phyloP scores from a whole-genome alignment of 2,329 filamentous ascomycete species.

The Pyrenochaeta sp. region DNA sequence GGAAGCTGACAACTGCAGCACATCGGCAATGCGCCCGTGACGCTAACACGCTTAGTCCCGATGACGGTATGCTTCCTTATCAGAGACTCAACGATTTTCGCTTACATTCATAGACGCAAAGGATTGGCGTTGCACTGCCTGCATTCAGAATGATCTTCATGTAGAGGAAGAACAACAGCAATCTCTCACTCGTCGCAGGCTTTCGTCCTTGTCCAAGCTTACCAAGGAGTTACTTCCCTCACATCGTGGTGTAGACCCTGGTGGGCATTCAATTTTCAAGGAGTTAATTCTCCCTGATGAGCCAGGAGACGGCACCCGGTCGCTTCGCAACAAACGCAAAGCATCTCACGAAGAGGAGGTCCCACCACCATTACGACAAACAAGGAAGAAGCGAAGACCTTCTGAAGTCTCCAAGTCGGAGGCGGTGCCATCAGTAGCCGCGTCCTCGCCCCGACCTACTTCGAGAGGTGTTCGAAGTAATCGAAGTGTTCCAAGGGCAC shows the following conservation, averaged over 20 bases:
- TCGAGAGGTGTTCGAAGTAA: conserved; percentile 33
- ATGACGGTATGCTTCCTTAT: conserved; percentile 66
- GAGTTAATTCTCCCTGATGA: conserved; percentile 76
- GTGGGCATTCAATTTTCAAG: conserved; percentile 75
- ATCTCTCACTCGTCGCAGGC: conserved; percentile 56
- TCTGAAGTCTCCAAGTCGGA: conserved; percentile 46
- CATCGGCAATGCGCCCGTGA: conserved; percentile 89
- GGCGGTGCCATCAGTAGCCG: conserved; percentile 33
- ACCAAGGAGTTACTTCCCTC: conserved; percentile 77
- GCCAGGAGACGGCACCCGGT: conserved; percentile 77
- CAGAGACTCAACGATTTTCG: conserved; percentile 11
- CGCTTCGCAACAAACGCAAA: conserved; percentile 87
- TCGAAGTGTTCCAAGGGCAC: conserved; percentile 29
- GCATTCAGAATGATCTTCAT: conserved; percentile 58
- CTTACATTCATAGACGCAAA: conserved; percentile 58
- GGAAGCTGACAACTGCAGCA: conserved; percentile 68
- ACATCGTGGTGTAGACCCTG: conserved; percentile 70
- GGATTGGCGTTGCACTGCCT: conserved; percentile 70
- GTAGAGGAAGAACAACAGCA: conserved; percentile 47
- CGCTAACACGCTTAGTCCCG: conserved; percentile 67
- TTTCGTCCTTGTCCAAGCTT: conserved; percentile 70
- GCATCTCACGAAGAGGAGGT: conserved; percentile 75
- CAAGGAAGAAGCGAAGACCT: conserved; percentile 54
- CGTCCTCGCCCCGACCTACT: conserved; percentile 40
- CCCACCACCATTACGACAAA: conserved; percentile 49